These are phyloP conservation scores for Leccinum aurantiacum DNA, from an alignment of 768 basidiomycete genomes.

Conservation along the genomic window DNA sequence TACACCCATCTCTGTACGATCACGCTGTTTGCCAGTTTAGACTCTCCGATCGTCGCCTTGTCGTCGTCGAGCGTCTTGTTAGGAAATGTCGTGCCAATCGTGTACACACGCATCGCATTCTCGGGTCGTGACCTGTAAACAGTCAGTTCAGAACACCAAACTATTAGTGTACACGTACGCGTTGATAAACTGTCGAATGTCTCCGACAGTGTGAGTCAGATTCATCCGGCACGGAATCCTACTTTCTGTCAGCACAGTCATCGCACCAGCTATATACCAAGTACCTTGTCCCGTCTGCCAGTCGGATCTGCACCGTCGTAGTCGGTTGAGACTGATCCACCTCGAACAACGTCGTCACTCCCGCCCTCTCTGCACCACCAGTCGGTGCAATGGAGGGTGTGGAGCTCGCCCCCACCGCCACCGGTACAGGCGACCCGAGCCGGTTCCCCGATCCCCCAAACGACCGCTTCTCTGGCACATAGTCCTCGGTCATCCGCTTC, in stretches of 20 bases:
- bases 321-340: conserved; percentile 72
- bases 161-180: conserved; percentile 46
- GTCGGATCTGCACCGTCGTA: conserved; percentile 85
- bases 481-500: conserved; percentile 70
- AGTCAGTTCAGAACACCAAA: conserved; percentile 4
- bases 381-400: too few species aligned
- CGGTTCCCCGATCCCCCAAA: conserved; percentile 80
- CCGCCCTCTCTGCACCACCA: too few species aligned
- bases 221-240: conserved; percentile 89
- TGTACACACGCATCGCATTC: conserved; percentile 60
- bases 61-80: conserved; percentile 68
- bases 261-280: conserved; percentile 49
- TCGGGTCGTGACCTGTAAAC: conserved; percentile 65
- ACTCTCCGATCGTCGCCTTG: conserved; percentile 63
- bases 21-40: conserved; percentile 77
- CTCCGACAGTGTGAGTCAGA: conserved; percentile 81
- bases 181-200: conserved; percentile 85
- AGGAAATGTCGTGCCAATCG: conserved; percentile 88
- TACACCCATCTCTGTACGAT: conserved; percentile 73
- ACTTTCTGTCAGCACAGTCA: neutral
- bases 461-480: conserved; percentile 53
- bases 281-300: conserved; percentile 89
- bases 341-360: too few species aligned
- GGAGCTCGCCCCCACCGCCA: too few species aligned
- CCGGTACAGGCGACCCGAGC: conserved; percentile 76